Evolutionary conservation across 2,329 filamentous ascomycete genomes (phyloP).

Genomic region (Phoma sp.): DNA sequence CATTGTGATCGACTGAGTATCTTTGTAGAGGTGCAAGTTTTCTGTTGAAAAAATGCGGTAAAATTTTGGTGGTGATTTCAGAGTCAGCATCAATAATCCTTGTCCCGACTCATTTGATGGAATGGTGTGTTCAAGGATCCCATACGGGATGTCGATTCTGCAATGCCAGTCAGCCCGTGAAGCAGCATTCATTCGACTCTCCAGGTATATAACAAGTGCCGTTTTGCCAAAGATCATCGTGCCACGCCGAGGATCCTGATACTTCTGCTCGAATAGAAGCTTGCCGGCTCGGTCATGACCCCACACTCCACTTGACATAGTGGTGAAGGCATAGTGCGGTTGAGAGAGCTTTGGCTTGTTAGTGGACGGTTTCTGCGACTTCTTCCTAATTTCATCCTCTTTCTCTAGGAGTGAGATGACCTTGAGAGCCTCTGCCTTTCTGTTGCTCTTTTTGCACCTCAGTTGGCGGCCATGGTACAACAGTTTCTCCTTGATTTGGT

Average conservation of each 20-base stretch:
- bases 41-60: constrained; percentile 32
- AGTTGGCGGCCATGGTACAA: constrained; percentile 19
- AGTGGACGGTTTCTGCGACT: constrained; percentile 5
- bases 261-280: constrained; percentile 51
- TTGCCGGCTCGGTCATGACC: constrained; percentile 40
- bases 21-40: constrained; percentile 29
- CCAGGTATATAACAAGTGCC: constrained; percentile 34
- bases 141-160: constrained; percentile 53
- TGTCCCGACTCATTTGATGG: constrained; percentile 28
- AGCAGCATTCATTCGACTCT: constrained; percentile 1
- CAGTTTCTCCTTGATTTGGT: constrained; percentile 33
- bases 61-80: constrained; percentile 49
- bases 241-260: constrained; percentile 50
- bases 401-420: constrained; percentile 32
- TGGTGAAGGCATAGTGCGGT: constrained; percentile 34
- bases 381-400: constrained; percentile 27
- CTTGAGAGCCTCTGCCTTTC: constrained; percentile 30
- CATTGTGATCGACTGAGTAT: constrained; percentile 5
- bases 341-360: constrained; percentile 18
- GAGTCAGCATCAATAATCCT: constrained; percentile 44
- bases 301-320: constrained; percentile 51
- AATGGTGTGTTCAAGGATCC: constrained; percentile 49
- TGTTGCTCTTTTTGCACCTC: constrained; percentile 23
- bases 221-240: constrained; percentile 45
- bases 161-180: constrained; percentile 25